These are phyloP conservation scores for Annulohypoxylon stygium DNA, from an alignment of 495 filamentous ascomycete genomes.

Conservation along the genomic window DNA sequence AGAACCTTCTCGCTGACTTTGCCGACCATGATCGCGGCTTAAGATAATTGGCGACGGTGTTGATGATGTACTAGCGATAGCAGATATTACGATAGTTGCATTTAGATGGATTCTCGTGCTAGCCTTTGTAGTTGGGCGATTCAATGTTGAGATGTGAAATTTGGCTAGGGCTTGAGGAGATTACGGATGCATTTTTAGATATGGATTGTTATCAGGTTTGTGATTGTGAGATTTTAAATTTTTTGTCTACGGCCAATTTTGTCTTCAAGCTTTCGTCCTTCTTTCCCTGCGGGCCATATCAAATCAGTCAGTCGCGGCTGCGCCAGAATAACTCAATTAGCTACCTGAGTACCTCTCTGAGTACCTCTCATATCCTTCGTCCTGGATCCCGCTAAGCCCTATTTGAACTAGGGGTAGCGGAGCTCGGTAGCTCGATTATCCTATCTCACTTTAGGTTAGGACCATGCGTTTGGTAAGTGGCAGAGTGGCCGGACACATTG, in stretches of 20 bases:
- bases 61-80: background rate
- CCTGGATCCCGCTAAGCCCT: constrained; percentile 32
- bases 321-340: constrained; percentile 28
- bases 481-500: background rate
- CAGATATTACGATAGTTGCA: constrained; percentile 34
- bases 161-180: background rate
- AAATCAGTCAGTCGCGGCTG: constrained; percentile 43
- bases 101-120: constrained; percentile 21
- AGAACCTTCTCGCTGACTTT: constrained; percentile 69
- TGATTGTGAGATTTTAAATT: constrained; percentile 20
- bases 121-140: constrained; percentile 3
- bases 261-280: constrained; percentile 37
- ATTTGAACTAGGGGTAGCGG: constrained; percentile 22
- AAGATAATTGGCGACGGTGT: constrained; percentile 1
- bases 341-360: background rate
- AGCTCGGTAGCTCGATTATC: constrained; percentile 33
- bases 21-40: constrained; percentile 59
- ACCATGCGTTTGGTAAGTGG: background rate
- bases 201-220: constrained; percentile 20
- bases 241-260: constrained; percentile 30
- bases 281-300: constrained; percentile 42
- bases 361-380: constrained; percentile 12
- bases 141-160: background rate
- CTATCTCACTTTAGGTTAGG: constrained; percentile 20
- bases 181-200: constrained; percentile 29